phyloP scores from a whole-genome alignment of 1,139 yeast species.

The Yamadazyma blattariae region DNA sequence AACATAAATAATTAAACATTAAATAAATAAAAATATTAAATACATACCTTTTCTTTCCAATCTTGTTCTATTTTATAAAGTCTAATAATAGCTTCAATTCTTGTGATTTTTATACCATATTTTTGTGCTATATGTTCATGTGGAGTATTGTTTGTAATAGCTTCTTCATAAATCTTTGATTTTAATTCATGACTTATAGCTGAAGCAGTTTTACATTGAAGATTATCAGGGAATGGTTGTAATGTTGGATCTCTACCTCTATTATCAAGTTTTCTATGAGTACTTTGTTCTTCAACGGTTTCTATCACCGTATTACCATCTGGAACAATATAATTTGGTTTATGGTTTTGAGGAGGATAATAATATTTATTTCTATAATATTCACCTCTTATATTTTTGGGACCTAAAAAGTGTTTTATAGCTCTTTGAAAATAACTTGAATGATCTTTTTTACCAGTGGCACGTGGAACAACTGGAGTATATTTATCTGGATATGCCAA shows the following conservation, averaged over 20 bases:
- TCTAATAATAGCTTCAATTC: conserved; percentile 81
- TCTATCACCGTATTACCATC: conserved; percentile 42
- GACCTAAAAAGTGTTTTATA: conserved; percentile 69
- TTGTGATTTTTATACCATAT: conserved; percentile 76
- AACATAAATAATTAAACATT: no score
- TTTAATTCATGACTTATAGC: conserved; percentile 59
- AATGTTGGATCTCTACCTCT: conserved; percentile 30
- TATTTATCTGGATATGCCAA: conserved; percentile 29
- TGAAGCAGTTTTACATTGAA: conserved; percentile 64
- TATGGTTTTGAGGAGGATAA: conserved; percentile 67
- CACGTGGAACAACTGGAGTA: conserved; percentile 22
- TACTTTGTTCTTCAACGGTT: conserved; percentile 9
- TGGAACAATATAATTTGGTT: conserved; percentile 72
- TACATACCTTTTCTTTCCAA: conserved; percentile 62
- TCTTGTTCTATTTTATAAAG: conserved; percentile 62
- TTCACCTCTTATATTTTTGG: conserved; percentile 80
- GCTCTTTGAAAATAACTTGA: conserved; percentile 21
- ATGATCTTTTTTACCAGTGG: conserved; percentile 31
- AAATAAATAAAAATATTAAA: no score
- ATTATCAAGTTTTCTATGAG: conserved; percentile 10
- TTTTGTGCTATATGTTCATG: conserved; percentile 76
- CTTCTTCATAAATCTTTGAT: conserved; percentile 55
- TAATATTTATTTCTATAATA: conserved; percentile 75
- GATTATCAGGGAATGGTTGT: conserved; percentile 81
- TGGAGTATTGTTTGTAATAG: conserved; percentile 49